Evolutionary conservation across 2,329 filamentous ascomycete species (phyloP).

Genomic region (Cadophora sp.): DNA sequence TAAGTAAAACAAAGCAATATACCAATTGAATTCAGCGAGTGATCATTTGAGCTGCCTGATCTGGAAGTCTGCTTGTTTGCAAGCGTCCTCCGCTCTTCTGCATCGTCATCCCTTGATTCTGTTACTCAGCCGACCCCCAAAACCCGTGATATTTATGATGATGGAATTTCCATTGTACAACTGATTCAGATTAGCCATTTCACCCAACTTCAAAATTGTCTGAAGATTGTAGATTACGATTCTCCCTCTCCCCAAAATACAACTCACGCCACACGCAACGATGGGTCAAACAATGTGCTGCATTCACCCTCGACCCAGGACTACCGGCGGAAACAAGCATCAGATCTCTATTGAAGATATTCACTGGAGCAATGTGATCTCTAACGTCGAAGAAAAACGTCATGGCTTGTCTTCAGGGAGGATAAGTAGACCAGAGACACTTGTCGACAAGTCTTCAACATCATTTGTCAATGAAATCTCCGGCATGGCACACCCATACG

Average conservation of each 20-base stretch:
- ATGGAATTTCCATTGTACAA: neutral
- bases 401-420: neutral
- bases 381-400: neutral
- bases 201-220: neutral
- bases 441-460: neutral
- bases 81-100: slow-evolving; percentile 1
- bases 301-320: neutral
- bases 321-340: neutral
- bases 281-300: slow-evolving; percentile 14
- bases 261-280: neutral
- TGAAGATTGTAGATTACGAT: neutral
- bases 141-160: neutral
- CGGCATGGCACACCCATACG: neutral
- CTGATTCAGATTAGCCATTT: neutral
- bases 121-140: slow-evolving; percentile 11
- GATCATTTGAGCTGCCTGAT: neutral
- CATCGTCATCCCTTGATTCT: slow-evolving; percentile 7
- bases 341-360: neutral
- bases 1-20: neutral
- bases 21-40: neutral
- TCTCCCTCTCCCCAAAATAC: neutral
- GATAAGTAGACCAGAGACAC: slow-evolving; percentile 2
- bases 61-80: neutral
- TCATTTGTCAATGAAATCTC: neutral
- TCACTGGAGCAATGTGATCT: slow-evolving; percentile 5